Evolutionary conservation across 441 rosid species (phyloP).

Genomic region (Gossypium trilobum): DNA sequence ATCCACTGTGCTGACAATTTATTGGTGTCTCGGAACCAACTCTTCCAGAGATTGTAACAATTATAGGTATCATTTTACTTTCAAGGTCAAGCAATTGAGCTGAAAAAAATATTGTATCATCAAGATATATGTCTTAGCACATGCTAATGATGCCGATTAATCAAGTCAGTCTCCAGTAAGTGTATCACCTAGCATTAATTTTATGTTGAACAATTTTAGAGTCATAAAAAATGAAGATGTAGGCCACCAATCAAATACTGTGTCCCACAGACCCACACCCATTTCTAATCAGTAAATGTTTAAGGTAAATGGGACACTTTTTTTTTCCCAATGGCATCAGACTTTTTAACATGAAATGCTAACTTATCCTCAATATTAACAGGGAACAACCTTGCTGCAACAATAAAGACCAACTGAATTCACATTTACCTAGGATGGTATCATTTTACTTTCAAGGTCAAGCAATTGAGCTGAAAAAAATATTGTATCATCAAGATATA

Average conservation of each 20-base stretch:
- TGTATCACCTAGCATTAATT: background rate
- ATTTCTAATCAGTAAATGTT: background rate
- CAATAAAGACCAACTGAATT: background rate
- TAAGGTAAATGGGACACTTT: background rate
- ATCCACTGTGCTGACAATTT: conserved; percentile 61
- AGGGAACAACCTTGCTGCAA: background rate
- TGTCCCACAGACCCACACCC: background rate
- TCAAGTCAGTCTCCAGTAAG: background rate
- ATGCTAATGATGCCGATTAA: background rate
- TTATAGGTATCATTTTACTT: conserved; percentile 60
- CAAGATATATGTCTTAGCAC: conserved; percentile 3
- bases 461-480: conserved; percentile 56
- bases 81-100: conserved; percentile 70
- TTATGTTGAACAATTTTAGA: conserved; percentile 7
- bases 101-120: conserved; percentile 26
- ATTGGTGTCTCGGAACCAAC: conserved; percentile 90
- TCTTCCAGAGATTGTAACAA: conserved; percentile 78
- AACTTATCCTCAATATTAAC: background rate
- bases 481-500: conserved; percentile 7
- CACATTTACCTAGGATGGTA: conserved; percentile 27
- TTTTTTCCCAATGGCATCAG: background rate
- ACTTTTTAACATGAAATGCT: background rate
- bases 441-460: conserved; percentile 63
- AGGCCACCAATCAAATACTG: background rate
- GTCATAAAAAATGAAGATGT: background rate